phyloP scores from a whole-genome alignment of 2,329 filamentous ascomycete genomes.

The Triangularia setosa region DNA sequence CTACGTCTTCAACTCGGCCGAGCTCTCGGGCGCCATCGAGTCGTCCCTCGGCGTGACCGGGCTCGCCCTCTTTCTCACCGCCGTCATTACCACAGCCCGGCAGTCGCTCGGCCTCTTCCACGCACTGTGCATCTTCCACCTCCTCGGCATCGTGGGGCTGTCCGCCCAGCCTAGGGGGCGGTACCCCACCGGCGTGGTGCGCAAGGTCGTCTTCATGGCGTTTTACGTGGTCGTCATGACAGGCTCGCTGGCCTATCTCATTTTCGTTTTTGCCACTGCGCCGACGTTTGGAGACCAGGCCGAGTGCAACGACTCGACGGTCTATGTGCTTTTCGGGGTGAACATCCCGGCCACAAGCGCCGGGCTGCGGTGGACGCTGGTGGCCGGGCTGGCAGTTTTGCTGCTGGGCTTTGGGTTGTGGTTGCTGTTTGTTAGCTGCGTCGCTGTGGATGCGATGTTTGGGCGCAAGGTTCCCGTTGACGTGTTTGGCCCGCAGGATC shows the following conservation, averaged over 20 bases:
- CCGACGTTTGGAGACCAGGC: not conserved
- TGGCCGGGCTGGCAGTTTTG: not conserved
- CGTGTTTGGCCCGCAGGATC: not conserved
- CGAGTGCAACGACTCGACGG: not conserved
- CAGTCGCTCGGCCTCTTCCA: not conserved
- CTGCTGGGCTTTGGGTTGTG: not conserved
- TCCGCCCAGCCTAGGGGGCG: not conserved
- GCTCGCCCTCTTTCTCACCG: not conserved
- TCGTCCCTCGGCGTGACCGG: not conserved
- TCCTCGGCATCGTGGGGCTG: not conserved
- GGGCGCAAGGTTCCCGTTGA: not conserved
- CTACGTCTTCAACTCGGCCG: not conserved
- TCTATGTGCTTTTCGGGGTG: constrained; percentile 3
- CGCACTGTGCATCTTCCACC: not conserved
- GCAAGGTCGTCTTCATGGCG: not conserved
- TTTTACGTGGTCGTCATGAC: not conserved
- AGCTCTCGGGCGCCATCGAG: not conserved
- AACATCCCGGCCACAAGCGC: not conserved
- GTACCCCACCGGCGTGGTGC: not conserved
- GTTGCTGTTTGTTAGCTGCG: not conserved
- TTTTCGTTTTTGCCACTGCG: not conserved
- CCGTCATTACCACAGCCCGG: not conserved
- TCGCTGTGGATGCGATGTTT: not conserved
- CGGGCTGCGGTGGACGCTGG: not conserved
- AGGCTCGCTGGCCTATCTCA: not conserved